A percentile compares a stretch with the other conserved stretches of the same genome.
Conservation (phyloP, 495 filamentous ascomycete species). For the Daldinia grandis region DNA sequence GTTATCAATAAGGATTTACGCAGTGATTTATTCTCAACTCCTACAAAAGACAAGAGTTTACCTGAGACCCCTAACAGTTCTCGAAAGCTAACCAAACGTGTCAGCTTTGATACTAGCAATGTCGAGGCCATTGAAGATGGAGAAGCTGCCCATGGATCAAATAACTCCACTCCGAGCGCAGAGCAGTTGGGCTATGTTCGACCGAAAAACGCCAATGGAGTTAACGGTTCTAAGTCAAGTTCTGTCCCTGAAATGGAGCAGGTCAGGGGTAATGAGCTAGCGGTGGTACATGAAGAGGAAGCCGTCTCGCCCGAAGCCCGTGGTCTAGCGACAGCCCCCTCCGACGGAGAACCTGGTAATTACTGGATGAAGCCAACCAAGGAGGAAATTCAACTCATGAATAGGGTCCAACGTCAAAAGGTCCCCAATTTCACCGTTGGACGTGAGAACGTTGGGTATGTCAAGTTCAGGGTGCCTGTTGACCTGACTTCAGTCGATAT, state of each 20-base stretch:
- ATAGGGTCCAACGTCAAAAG: conserved; percentile 72
- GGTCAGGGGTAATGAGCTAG: conserved; percentile 76
- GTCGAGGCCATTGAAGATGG: conserved; percentile 51
- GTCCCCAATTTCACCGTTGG: conserved; percentile 81
- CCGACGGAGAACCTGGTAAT: conserved; percentile 69
- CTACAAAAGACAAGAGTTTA: conserved; percentile 54
- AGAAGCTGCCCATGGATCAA: conserved; percentile 53
- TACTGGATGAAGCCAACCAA: conserved; percentile 86
- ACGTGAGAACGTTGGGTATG: conserved; percentile 77
- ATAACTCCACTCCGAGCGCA: conserved; percentile 57
- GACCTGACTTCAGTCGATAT: conserved; percentile 78
- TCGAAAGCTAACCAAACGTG: conserved; percentile 78
- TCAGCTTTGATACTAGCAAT: conserved; percentile 82
- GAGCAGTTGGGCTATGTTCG: conserved; percentile 75
- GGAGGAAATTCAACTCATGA: conserved; percentile 77
- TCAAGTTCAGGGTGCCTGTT: conserved; percentile 81
- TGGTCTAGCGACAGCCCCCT: conserved; percentile 28
- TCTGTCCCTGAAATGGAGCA: conserved; percentile 74
- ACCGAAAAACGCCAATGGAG: conserved; percentile 60
- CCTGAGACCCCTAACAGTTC: conserved; percentile 57
- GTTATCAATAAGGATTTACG: conserved; percentile 86
- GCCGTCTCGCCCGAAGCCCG: conserved; percentile 47
- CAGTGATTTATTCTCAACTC: conserved; percentile 76
- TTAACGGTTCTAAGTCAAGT: conserved; percentile 57
- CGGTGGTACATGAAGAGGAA: conserved; percentile 78